Percentiles rank a stretch among this genome's conserved stretches.
phyloP scores from a whole-genome alignment of 2,329 filamentous ascomycete species.

The Malbranchea zuffiana region DNA sequence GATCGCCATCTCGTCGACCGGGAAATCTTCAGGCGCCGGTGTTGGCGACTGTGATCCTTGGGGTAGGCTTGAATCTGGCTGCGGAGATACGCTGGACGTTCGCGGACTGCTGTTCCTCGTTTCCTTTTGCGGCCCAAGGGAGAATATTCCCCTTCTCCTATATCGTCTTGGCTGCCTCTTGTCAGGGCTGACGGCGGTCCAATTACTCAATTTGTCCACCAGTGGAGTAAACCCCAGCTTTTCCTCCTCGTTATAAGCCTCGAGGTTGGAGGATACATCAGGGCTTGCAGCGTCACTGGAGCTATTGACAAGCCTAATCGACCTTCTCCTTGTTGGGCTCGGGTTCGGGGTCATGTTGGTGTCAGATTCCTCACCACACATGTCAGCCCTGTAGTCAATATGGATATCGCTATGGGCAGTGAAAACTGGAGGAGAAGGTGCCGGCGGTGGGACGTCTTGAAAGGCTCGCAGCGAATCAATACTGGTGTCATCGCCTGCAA shows the following conservation, averaged over 20 bases:
- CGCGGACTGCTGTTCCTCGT: too few species aligned
- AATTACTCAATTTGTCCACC: conserved; percentile 49
- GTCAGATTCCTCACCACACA: conserved; percentile 20
- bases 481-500: conserved; percentile 14
- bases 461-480: conserved; percentile 9
- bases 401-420: conserved; percentile 8
- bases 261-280: too few species aligned
- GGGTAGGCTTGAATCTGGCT: too few species aligned
- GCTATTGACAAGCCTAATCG: conserved; percentile 5
- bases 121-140: too few species aligned
- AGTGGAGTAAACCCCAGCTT: conserved; percentile 53
- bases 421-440: conserved; percentile 17
- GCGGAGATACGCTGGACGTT: too few species aligned
- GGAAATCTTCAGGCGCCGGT: too few species aligned
- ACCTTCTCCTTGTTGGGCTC: conserved; percentile 3
- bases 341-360: conserved; percentile 16
- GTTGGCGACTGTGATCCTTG: too few species aligned
- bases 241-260: conserved; percentile 5
- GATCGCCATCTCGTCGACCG: too few species aligned
- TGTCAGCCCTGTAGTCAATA: conserved; percentile 16
- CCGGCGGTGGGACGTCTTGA: conserved; percentile 16
- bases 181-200: conserved; percentile 51
- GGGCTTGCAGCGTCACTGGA: conserved; percentile 12
- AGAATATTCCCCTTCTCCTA: conserved; percentile 28
- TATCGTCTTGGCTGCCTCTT: conserved; percentile 21